Evolutionary conservation across 2,329 filamentous ascomycete species (phyloP).

Genomic region (Exophiala alcalophila): DNA sequence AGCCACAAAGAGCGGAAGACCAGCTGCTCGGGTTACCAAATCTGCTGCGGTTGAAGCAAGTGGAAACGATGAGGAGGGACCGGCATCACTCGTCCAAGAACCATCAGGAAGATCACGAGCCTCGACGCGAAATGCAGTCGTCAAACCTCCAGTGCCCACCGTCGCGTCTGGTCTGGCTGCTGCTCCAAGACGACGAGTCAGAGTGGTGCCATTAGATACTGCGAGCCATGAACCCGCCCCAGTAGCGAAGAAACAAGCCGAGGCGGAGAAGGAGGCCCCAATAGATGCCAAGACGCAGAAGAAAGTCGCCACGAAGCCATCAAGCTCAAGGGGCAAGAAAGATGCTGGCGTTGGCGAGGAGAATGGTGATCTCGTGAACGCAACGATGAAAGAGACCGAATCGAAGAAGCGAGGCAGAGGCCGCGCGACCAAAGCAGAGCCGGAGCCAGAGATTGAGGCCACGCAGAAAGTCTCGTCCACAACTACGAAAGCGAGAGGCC

Average conservation of each 20-base stretch:
- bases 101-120: slow-evolving; percentile 7
- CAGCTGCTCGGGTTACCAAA: slow-evolving; percentile 5
- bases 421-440: slow-evolving; percentile 8
- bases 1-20: slow-evolving; percentile 2
- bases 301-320: slow-evolving; percentile 8
- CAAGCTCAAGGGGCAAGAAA: slow-evolving; percentile 17
- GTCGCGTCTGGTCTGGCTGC: slow-evolving; percentile 20
- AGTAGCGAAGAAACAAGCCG: slow-evolving; percentile 5
- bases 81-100: slow-evolving; percentile 1
- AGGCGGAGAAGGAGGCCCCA: slow-evolving; percentile 19
- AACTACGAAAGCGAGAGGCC: slow-evolving; percentile 30
- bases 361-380: slow-evolving; percentile 3
- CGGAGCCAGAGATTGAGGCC: slow-evolving; percentile 8
- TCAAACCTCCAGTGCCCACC: slow-evolving; percentile 2
- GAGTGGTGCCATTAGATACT: slow-evolving; percentile 27
- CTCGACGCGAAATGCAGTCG: slow-evolving; percentile 8
- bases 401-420: slow-evolving; percentile 21
- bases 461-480: slow-evolving; percentile 1
- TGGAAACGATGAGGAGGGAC: slow-evolving; percentile 11
- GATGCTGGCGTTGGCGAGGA: slow-evolving; percentile 9
- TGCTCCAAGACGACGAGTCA: slow-evolving; percentile 30
- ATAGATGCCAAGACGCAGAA: slow-evolving; percentile 22
- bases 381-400: slow-evolving; percentile 9
- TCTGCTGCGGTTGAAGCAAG: not conserved
- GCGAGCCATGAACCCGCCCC: slow-evolving; percentile 8